Percentiles rank a stretch among this genome's conserved stretches.
Evolutionary conservation across 2,329 filamentous ascomycete species (phyloP).

Genomic region (Trichoderma brevicompactum): DNA sequence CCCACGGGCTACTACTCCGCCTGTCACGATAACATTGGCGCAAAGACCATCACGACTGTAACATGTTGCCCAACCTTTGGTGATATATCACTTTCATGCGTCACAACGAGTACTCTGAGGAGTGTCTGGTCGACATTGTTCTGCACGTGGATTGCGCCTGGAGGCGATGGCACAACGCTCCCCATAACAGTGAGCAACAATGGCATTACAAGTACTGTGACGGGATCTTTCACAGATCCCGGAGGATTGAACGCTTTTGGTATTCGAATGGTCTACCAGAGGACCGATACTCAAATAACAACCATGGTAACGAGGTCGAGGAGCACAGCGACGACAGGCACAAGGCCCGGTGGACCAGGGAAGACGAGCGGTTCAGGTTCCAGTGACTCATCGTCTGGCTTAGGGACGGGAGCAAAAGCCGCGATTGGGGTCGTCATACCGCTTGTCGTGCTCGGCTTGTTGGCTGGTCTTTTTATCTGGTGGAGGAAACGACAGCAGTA

Average conservation of each 20-base stretch:
- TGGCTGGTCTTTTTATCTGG: conserved; percentile 37
- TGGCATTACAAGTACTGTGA: conserved; percentile 34
- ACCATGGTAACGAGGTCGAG: conserved; percentile 19
- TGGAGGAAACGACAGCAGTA: conserved; percentile 34
- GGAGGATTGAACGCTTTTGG: conserved; percentile 43
- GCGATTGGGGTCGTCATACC: conserved; percentile 42
- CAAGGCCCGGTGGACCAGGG: neutral
- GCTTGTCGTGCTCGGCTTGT: conserved; percentile 35
- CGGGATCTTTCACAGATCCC: conserved; percentile 32
- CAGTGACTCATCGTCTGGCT: conserved; percentile 2
- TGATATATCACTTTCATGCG: conserved; percentile 39
- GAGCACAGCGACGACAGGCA: conserved; percentile 2
- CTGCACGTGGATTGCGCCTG: conserved; percentile 43
- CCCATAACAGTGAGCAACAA: conserved; percentile 36
- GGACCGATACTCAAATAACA: conserved; percentile 35
- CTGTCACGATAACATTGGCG: conserved; percentile 38
- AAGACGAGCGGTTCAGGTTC: neutral
- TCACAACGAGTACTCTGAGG: conserved; percentile 34
- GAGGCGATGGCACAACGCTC: conserved; percentile 32
- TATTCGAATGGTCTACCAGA: conserved; percentile 43
- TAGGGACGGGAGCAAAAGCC: conserved; percentile 35
- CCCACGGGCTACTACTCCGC: conserved; percentile 40
- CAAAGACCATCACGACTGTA: conserved; percentile 40
- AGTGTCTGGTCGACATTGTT: conserved; percentile 37
- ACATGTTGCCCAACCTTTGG: conserved; percentile 43